These are phyloP conservation scores for sunflower (Helianthus annuus) DNA, from an alignment of 129 eudicot species.

Conservation along the genomic window DNA sequence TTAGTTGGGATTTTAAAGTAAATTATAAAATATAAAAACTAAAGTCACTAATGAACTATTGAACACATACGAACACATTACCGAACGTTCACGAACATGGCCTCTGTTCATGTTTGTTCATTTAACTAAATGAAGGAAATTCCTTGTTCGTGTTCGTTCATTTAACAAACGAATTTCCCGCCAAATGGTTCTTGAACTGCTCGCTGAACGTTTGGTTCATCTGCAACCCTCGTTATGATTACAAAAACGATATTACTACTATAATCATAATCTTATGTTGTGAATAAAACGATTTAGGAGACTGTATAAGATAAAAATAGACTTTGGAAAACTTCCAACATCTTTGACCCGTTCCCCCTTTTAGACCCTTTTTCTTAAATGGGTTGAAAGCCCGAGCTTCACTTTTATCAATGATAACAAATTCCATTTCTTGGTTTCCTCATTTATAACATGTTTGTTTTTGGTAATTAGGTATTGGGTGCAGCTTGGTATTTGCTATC, in stretches of 20 bases:
- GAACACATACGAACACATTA: too few relatives aligned
- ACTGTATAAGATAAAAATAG: not conserved
- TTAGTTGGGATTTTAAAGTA: too few relatives aligned
- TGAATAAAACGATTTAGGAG: not conserved
- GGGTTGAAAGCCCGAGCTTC: not conserved
- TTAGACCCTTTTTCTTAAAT: not conserved
- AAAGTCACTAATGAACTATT: too few relatives aligned
- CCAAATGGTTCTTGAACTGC: too few relatives aligned
- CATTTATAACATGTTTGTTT: not conserved
- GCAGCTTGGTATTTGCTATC: slow-evolving; percentile 98
- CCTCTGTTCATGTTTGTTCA: too few relatives aligned
- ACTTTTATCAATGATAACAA: not conserved
- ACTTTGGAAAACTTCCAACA: not conserved
- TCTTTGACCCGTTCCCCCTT: not conserved
- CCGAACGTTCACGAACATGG: too few relatives aligned
- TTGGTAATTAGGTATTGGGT: slow-evolving; percentile 70
- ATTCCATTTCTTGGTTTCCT: not conserved
- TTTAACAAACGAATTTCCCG: too few relatives aligned
- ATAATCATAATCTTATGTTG: not conserved
- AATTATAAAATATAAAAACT: too few relatives aligned
- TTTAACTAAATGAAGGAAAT: too few relatives aligned
- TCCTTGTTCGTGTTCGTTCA: too few relatives aligned
- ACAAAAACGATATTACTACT: not conserved
- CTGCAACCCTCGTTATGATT: not conserved
- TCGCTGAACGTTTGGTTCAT: too few relatives aligned